Base-by-base conservation (phyloP, 83 land plant species). In the Isoetes engelmannii region DNA sequence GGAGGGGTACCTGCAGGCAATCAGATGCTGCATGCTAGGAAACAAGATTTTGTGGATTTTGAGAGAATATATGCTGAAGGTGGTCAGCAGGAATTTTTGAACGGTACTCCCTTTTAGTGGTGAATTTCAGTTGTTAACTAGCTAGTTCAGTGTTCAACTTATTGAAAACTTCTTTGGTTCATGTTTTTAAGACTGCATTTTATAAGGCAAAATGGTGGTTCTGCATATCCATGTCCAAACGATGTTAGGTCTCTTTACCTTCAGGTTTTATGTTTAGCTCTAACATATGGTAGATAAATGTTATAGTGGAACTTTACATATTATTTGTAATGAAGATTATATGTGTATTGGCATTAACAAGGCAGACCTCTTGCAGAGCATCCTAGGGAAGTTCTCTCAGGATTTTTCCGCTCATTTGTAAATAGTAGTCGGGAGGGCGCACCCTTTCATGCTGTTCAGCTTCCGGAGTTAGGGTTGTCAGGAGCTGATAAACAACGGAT, bases 401-500 rank as follows among this genome's bases (percentile, higher is more conserved):
- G 80, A 44, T 87, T 87, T 67, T 74, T 93, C 57, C 90, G 82
- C 45, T 87, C 96, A 3, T 93, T 93, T 75, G 71, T 93, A 57
- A 79, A 82, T 18, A 93, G 90, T 57, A 78, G 88, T 59, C 86
- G 85, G 65, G 73, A 71, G 56, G 84, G 84, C 44, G 60, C 84
- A 49, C 97, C 97, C 20, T 90, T 94, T 63, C 87, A 57, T 48
- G 90, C 99, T 13, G 79, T 83, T 21, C 70, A 80, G 41, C 93
- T 90, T 67, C 99, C 99, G 6, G 65, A 73, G 57, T 81, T 94
- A 47, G 97, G 93, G 37, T 74, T 94, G 75, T 87, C 97, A 4
- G 77, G 78, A 68, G 85, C 79, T 61, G 99, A 94, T 74, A 94
- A 94, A 75, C 83, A 79, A 61, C 86, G 97, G 13, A 90, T 94